Base-by-base conservation (phyloP, 1,139 yeast genomes). In the Pichia sp. region DNA sequence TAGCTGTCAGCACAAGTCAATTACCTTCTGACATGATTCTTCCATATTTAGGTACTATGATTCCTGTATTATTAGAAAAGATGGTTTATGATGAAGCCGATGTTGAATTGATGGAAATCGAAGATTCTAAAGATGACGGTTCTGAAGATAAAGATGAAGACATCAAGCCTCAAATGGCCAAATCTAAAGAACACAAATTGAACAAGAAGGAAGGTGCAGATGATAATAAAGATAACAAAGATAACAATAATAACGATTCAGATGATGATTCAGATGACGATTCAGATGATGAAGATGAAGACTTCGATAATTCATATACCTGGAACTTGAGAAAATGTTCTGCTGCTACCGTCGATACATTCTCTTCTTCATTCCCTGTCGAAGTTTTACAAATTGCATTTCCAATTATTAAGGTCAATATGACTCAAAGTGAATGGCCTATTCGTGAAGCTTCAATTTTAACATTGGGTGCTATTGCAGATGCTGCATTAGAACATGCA, bases 311-410 rank as follows among this genome's bases (percentile, higher is more conserved):
- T 44, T 70, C 81, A 37, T 81, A 81, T 41, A 91, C 83, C 57
- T 93, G 99, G 99, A 89, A 85, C 59, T 69, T 93, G 51, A 77
- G 99, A 62, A 93, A 91, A 66, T 91, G 98, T 65, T 77, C 96
- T 4, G 98, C 98, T 6, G 95, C 97, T 3, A 85, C 97, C 0
- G 73, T 93, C 41, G 99, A 93, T 65, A 77, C 84, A 2, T 71
- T 93, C 51, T 85, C 97, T 0, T 73, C 82, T 24, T 73, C 75
- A 44, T 75, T 77, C 51, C 93, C 97, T 0, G 75, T 73, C 9
- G 81, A 79, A 50, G 93, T 89, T 3, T 71, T 91, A 42, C 72
- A 75, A 33, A 72, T 79, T 14, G 75, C 89, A 1, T 73, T 91
- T 54, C 98, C 99, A 3, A 70, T 84, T 19, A 72, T 93, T 46